Evolutionary conservation across 2,329 filamentous ascomycete genomes (phyloP), one percentile per base, ranked within the genome.

Genomic region (Alternaria burnsii): DNA sequence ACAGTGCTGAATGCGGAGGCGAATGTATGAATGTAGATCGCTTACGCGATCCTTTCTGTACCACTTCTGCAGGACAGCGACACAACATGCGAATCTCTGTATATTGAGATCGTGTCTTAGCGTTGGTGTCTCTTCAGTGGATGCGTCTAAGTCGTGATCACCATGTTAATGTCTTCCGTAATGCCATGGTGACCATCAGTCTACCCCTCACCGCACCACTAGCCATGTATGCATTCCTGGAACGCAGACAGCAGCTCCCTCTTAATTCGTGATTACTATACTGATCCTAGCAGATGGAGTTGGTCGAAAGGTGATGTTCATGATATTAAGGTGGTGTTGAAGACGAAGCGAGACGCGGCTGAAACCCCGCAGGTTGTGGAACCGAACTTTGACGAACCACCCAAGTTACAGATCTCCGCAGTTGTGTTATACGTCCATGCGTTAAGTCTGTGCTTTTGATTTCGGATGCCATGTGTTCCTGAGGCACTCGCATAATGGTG

Each of bases 361-460:
- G 68, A 70, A 70, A 70, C 66, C 55, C 22, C 58, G 48, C 58
- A 40, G 38, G 68, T 50, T 64, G 52, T 62, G 50, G 52, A 50
- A 51, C 53, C 53, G 57, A 63, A 63, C 63, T 41, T 38, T 55
- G 38, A 30, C 57, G 61, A 61, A 68, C 51, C 58, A 64, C 52
- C 44, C 22, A 26, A 9, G 53, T 59, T 53, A 42, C 59, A 56
- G 32, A 26, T 56, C 50, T 47, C 24, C 57, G 3, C 36, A 52
- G 34, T 34, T n/a, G 22, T 48, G 24, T 58, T 56, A 61, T 65
- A 69, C 24, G 20, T 34, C 51, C 44, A 65, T 55, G 62, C 62
- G 50, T 50, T 67, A 67, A 61, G 66, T 14, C 24, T 44, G 46
- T 18, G 22, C 18, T 34, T 10, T 50, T 26, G 11, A 5, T 28